A percentile compares a stretch with the other conserved stretches of the same genome.
Evolutionary conservation across 2,329 filamentous ascomycete species (phyloP).

Genomic region (Davidsoniella australis): DNA sequence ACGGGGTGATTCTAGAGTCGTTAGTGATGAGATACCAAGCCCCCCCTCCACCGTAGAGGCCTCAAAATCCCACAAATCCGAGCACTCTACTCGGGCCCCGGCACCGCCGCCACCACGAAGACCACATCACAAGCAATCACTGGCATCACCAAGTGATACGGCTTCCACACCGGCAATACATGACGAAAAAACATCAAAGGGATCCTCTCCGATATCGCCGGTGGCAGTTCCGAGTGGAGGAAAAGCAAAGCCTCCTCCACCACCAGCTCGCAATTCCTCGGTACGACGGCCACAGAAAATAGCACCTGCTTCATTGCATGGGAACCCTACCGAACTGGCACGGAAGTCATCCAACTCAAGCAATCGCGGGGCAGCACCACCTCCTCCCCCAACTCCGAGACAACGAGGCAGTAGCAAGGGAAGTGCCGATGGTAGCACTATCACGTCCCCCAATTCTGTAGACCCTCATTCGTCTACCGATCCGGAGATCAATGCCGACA

Average conservation of each 20-base stretch:
- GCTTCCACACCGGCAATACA: background rate
- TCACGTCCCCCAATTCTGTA: constrained; percentile 15
- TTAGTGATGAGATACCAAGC: constrained; percentile 34
- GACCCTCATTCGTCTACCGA: constrained; percentile 11
- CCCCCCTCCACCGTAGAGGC: constrained; percentile 14
- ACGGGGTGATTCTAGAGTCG: constrained; percentile 34
- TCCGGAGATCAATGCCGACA: constrained; percentile 27
- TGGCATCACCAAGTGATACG: background rate
- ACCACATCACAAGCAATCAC: constrained; percentile 10
- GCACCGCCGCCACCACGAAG: constrained; percentile 4
- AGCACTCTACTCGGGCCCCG: constrained; percentile 20
- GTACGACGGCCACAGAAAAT: constrained; percentile 28
- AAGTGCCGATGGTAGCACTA: constrained; percentile 23
- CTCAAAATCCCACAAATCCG: constrained; percentile 22
- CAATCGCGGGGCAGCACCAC: constrained; percentile 17
- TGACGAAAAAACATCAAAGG: background rate
- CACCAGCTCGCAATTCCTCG: constrained; percentile 28
- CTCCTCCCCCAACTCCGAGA: constrained; percentile 33
- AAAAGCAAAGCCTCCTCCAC: constrained; percentile 21
- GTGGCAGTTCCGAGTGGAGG: background rate
- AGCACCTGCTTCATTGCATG: constrained; percentile 16
- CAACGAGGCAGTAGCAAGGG: constrained; percentile 30
- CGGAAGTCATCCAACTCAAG: background rate
- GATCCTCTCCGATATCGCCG: background rate
- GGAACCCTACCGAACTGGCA: background rate